phyloP scores from a whole-genome alignment of 1,284 basidiomycete genomes.

The Puccinia triticina region DNA sequence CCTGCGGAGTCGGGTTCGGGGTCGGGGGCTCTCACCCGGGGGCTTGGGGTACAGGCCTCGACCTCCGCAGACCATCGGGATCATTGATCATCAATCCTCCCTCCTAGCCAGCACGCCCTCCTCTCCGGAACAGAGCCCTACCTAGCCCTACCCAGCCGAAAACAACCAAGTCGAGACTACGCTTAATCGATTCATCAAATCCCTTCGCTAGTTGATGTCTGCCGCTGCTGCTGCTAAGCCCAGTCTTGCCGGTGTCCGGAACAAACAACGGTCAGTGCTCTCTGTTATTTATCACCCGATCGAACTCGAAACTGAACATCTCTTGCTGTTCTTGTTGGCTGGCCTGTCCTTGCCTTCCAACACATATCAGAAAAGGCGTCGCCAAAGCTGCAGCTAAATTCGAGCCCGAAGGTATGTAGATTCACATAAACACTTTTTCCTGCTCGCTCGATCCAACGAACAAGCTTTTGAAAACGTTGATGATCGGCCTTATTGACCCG shows the following conservation, averaged over 20 bases:
- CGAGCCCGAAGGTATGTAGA: conserved; percentile 63
- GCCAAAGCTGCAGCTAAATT: conserved; percentile 65
- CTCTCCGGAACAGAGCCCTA: neutral
- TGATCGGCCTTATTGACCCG: neutral
- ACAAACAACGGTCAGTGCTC: conserved; percentile 61
- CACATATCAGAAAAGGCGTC: conserved; percentile 56
- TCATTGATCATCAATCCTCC: no score
- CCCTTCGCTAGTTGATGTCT: conserved; percentile 51
- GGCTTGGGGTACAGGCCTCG: no score
- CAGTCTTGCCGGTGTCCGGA: conserved; percentile 63
- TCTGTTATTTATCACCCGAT: neutral
- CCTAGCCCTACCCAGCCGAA: neutral
- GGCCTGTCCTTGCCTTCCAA: neutral
- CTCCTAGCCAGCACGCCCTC: neutral
- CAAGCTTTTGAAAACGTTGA: conserved; percentile 11
- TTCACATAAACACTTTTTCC: neutral
- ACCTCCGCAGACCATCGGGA: no score
- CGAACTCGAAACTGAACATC: neutral
- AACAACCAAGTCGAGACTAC: neutral
- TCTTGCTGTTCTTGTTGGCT: neutral
- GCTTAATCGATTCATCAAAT: neutral
- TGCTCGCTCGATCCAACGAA: neutral
- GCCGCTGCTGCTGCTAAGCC: conserved; percentile 59
- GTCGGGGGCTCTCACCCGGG: no score
- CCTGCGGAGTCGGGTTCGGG: no score